Evolutionary conservation across 2,329 filamentous ascomycete species (phyloP), one percentile per base, ranked within the genome.

Genomic region (Thelonectria blattea): DNA sequence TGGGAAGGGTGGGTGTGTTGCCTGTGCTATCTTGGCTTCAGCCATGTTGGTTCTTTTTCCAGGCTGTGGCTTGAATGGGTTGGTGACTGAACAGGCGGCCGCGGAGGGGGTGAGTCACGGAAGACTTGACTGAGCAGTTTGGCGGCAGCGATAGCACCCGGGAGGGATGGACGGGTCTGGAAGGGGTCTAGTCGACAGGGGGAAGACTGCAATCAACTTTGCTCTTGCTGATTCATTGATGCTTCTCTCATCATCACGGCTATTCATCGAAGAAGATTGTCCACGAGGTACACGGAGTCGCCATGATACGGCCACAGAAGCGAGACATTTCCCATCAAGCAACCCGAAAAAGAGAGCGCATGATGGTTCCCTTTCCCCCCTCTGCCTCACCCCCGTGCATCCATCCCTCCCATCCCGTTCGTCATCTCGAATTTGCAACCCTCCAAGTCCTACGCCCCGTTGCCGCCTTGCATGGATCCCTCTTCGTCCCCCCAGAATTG

Each of bases 231-330:
- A 30, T 30, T 30, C 27, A 30, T 30, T 30, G 27, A 30, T 9
- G 27, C 5, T 9, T 30, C 27, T 30, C 27, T 24, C 22, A 7
- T 7, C 3, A 10, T 34, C 32, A 14, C 12, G 10, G 32, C 12
- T n/a, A n/a, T 14, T 37, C 15, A 7, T 14, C 15, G 8, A 11
- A 24, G 22, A 24, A 24, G 22, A 27, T 24, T 41, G 57, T 30
- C 39, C 57, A 60, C 57, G 52, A 47, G 57, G 27, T 34, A 45
- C 43, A 30, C 39, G 20, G 43, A 37, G 15, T 24, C 18, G 39
- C 57, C 32, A 39, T 55, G 57, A 55, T 55, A 60, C 57, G 57
- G 52, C 57, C 52, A 60, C 42, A 54, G 47, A 45, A 37, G n/a
- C 9, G 22, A 46, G 42, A 20, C 18, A 24, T 24, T 9, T 47